Conservation (phyloP, 2,329 filamentous ascomycete species). For the Neurospora sp. region DNA sequence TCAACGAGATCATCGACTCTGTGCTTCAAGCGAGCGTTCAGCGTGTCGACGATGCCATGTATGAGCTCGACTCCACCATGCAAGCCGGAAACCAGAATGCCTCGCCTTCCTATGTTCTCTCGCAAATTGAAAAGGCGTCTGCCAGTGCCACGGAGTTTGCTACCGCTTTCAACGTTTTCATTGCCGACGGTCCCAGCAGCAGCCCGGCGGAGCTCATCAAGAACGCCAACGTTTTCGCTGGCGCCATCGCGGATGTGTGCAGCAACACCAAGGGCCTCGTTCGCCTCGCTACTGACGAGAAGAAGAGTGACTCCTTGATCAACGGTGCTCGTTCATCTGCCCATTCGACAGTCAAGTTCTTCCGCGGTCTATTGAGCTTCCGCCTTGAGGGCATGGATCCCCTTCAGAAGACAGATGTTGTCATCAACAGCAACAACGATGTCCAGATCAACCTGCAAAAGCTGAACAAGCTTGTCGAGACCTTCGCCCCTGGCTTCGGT, state of each 20-base stretch:
- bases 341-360: constrained; percentile 82
- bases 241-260: constrained; percentile 85
- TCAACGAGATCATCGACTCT: constrained; percentile 95
- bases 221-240: constrained; percentile 80
- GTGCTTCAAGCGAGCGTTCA: constrained; percentile 88
- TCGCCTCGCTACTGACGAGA: constrained; percentile 88
- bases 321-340: constrained; percentile 77
- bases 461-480: constrained; percentile 85
- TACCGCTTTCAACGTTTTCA: constrained; percentile 96
- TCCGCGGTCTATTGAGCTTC: constrained; percentile 89
- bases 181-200: constrained; percentile 89
- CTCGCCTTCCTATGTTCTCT: constrained; percentile 86
- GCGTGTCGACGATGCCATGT: constrained; percentile 90
- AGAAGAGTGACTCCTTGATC: constrained; percentile 79
- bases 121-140: constrained; percentile 94
- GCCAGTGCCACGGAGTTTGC: constrained; percentile 94
- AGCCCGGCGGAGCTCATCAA: constrained; percentile 86
- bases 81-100: constrained; percentile 98
- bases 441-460: constrained; percentile 90
- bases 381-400: constrained; percentile 83
- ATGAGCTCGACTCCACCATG: constrained; percentile 96
- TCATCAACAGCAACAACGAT: constrained; percentile 95
- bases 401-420: constrained; percentile 88
- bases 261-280: constrained; percentile 94
- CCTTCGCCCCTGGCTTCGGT: constrained; percentile 77